These are phyloP conservation scores for Colletotrichum eremochloae DNA, from an alignment of 2,329 filamentous ascomycete genomes.

Conservation along the genomic window DNA sequence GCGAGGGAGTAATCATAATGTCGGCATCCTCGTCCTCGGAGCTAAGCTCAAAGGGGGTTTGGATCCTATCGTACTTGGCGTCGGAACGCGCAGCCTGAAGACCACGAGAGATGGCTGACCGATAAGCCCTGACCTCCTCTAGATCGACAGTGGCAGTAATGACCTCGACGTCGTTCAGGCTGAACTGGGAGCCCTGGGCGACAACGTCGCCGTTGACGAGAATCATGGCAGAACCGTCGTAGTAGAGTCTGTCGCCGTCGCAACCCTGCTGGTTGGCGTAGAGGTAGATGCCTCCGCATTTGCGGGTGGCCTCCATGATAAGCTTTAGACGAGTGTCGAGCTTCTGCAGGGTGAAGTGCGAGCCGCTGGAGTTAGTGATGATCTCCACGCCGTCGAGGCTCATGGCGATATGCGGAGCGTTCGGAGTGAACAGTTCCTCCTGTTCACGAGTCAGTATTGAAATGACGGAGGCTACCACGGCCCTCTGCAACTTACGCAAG, in stretches of 20 bases:
- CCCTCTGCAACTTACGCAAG: conserved; percentile 61
- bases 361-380: conserved; percentile 77
- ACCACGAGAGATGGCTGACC: conserved; percentile 68
- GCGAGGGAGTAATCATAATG: conserved; percentile 56
- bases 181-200: conserved; percentile 50
- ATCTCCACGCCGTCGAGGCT: conserved; percentile 74
- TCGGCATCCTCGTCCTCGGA: conserved; percentile 56
- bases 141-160: conserved; percentile 75
- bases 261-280: conserved; percentile 70
- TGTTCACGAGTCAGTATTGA: neutral
- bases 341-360: conserved; percentile 73
- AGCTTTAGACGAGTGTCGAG: conserved; percentile 73
- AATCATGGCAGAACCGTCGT: conserved; percentile 71
- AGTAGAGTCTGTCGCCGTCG: conserved; percentile 67
- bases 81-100: conserved; percentile 67
- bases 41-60: conserved; percentile 52
- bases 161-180: conserved; percentile 74
- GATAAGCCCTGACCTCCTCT: conserved; percentile 76
- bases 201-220: conserved; percentile 73
- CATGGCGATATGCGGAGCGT: conserved; percentile 49
- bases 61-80: conserved; percentile 60
- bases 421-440: conserved; percentile 73
- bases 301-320: conserved; percentile 73
- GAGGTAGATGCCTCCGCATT: conserved; percentile 57
- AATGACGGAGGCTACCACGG: neutral